Evolutionary conservation across 768 basidiomycete genomes (phyloP), one percentile per base, ranked within the genome.

Genomic region (Mycena leptocephala): DNA sequence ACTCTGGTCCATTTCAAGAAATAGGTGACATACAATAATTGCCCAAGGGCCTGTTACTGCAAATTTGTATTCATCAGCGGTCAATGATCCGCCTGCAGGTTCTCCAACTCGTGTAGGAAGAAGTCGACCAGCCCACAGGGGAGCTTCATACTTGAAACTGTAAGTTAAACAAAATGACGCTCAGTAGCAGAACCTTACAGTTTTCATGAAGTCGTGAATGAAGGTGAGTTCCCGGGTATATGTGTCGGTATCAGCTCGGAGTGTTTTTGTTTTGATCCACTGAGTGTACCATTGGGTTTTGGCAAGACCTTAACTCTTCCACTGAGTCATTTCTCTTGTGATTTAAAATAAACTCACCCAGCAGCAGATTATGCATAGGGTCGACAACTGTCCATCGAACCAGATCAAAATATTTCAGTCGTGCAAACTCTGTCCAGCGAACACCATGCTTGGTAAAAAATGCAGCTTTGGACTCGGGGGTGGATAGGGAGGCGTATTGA

Each of bases 61-160:
- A 66, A 82, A 76, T 68, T 82, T 83, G 53, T 82, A 84, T 69
- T 83, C 83, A 77, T 84, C 83, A 0, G 82, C 83, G 18, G 77
- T 80, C 3, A 84, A 66, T 22, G 76, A 79, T 11, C 83, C 83
- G n/a, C 83, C 83, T 24, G 82, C 80, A 18, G 83, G 83, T 58
- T 83, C 81, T 3, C 83, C 83, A 30, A 83, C 82, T n/a, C 63
- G 69, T 7, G 69, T 13, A 7, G 83, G n/a, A n/a, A n/a, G 83
- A 22, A 84, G 66, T 8, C 74, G 68, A 0, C 83, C 83, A 13
- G 80, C 79, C 83, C 83, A 83, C 9, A 75, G 56, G 14, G 82
- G 81, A 5, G 79, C 18, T 53, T 83, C 82, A 74, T 81, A 80
- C 83, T 84, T 13, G 56, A 35, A 3, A 53, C n/a, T 6, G 14